Base-by-base conservation (phyloP, 768 basidiomycete species). In the Trametes maxima region DNA sequence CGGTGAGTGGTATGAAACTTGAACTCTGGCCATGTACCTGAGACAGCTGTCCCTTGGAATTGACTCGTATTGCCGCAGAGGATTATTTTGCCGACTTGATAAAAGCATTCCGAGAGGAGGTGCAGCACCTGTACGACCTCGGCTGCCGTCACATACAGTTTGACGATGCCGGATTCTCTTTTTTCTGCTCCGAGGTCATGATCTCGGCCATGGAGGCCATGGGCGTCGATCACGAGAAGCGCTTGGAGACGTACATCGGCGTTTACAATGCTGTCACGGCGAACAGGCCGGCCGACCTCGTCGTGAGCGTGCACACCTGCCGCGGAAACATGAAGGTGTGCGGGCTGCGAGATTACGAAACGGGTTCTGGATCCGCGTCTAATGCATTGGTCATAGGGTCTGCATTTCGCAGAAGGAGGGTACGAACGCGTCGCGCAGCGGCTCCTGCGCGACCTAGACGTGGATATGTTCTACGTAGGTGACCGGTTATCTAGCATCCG, bases 191-290 rank as follows among this genome's bases (percentile, higher is more conserved):
- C 53, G 83, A 86, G 51, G 66, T 67, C 1, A 80, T 80, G 73
- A 69, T 79, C 39, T 62, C 78, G 33, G 81, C 79, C 12, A 86
- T 90, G 85, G 77, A 79, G 65, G 77, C 76, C 14, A 82, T 79
- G 22, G 83, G 82, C 0, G 78, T 82, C 13, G 85, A 92, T 71
- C 79, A 83, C 21, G 85, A 84, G 57, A 79, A 79, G 4, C 76
- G 91, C 52, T 77, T 91, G 17, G 81, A 86, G 58, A 82, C 81
- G 72, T 88, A 75, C 59, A 85, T 89, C 69, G 79, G 81, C 45
- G 82, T 86, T 14, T 86, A 87, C 77, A 86, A 83, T 69, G 70
- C 79, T 24, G 78, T 83, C 63, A 79, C 84, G 0, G 71, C 76
- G 33, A 59, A 77, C 47, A 77, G 84, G 25, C 85, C 86, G 4